Conservation (phyloP, 768 basidiomycete species). For the Boletus rex-veris region DNA sequence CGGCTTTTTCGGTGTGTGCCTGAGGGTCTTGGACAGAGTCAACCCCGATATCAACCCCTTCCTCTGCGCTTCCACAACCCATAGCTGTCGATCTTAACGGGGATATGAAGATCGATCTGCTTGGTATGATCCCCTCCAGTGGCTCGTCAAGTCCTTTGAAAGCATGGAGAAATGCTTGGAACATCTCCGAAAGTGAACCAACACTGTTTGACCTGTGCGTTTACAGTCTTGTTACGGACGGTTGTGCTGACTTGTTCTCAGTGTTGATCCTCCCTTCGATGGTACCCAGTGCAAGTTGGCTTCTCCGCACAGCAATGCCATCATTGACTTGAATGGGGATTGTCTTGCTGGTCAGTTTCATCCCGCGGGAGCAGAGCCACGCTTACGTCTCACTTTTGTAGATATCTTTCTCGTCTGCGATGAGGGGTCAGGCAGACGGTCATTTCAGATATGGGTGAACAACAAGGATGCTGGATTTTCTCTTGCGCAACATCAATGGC, state of each 20-base stretch:
- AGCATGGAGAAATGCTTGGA: constrained; percentile 83
- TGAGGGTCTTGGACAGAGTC: constrained; percentile 8
- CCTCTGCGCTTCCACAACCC: constrained; percentile 74
- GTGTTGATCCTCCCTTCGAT: constrained; percentile 56
- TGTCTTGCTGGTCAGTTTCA: constrained; percentile 73
- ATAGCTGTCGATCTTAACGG: constrained; percentile 85
- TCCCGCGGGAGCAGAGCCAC: background rate
- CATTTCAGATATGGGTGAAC: constrained; percentile 93
- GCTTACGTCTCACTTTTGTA: constrained; percentile 25
- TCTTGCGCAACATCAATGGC: constrained; percentile 58
- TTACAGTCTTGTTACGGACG: background rate
- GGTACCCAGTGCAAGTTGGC: constrained; percentile 71
- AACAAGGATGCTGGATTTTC: constrained; percentile 72
- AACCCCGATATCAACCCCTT: constrained; percentile 49
- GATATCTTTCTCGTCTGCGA: constrained; percentile 91
- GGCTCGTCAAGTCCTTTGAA: constrained; percentile 42
- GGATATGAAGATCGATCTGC: constrained; percentile 83
- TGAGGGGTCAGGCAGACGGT: constrained; percentile 51
- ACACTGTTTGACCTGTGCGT: constrained; percentile 68
- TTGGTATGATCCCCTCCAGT: constrained; percentile 57
- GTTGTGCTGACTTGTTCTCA: constrained; percentile 26
- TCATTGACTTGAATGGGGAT: constrained; percentile 92
- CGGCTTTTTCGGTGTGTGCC: background rate
- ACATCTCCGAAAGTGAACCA: constrained; percentile 48
- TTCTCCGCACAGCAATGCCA: constrained; percentile 91